phyloP scores from a whole-genome alignment of 2,329 filamentous ascomycete species.

The Emergomyces orientalis region DNA sequence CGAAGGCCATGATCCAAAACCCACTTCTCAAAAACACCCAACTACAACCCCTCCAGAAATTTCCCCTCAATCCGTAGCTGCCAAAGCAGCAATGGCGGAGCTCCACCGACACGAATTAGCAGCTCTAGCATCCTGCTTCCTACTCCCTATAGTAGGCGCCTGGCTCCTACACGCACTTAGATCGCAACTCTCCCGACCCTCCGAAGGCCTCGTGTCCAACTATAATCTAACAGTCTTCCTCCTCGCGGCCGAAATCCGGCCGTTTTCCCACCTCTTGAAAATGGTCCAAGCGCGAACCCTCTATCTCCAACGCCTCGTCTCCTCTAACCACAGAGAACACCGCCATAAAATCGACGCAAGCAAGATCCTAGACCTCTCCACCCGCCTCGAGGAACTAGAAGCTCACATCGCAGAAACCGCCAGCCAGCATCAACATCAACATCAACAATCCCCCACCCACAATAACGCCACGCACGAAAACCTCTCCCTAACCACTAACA shows the following conservation, averaged over 20 bases:
- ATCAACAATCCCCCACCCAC: conserved; percentile 27
- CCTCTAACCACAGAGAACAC: conserved; percentile 24
- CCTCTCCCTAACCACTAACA: conserved; percentile 33
- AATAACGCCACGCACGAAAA: conserved; percentile 18
- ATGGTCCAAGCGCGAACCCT: conserved; percentile 70
- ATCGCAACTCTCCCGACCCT: conserved; percentile 68
- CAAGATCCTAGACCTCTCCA: conserved; percentile 48
- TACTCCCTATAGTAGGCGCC: conserved; percentile 68
- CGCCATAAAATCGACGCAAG: conserved; percentile 21
- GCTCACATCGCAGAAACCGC: conserved; percentile 40
- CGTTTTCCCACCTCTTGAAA: conserved; percentile 70
- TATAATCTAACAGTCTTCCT: conserved; percentile 90
- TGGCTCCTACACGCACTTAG: conserved; percentile 76
- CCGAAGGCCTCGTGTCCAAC: conserved; percentile 80
- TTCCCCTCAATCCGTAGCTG: conserved; percentile 15
- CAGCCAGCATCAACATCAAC: conserved; percentile 18
- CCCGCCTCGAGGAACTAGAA: conserved; percentile 63
- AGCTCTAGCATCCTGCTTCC: conserved; percentile 68
- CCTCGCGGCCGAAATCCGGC: conserved; percentile 74
- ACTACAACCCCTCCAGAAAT: conserved; percentile 10
- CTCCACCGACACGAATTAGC: conserved; percentile 65
- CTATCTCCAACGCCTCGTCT: conserved; percentile 66
- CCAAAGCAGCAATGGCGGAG: conserved; percentile 46
- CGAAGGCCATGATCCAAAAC: conserved; percentile 15
- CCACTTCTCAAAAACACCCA: conserved; percentile 9